Evolutionary conservation across 2,329 filamentous ascomycete genomes (phyloP).

Genomic region (Penicillium hesseltinei): DNA sequence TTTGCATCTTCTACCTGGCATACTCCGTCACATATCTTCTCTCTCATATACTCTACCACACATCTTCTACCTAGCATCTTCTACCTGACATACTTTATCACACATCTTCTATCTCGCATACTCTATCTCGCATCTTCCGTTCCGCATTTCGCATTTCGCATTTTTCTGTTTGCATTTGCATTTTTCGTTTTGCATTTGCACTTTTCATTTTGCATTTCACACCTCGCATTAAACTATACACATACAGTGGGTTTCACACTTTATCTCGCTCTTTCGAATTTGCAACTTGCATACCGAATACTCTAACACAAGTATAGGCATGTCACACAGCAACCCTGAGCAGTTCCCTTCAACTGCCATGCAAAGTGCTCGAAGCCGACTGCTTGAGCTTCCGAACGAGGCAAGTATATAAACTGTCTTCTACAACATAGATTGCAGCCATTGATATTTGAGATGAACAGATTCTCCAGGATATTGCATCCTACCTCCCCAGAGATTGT

Average conservation of each 20-base stretch:
- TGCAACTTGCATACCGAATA: neutral
- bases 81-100: no score
- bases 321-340: neutral
- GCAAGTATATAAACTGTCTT: slow-evolving; percentile 2
- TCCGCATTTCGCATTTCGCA: neutral
- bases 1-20: no score
- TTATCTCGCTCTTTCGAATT: neutral
- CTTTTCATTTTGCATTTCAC: neutral
- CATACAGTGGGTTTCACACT: neutral
- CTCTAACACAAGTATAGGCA: neutral
- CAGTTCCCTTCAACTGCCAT: neutral
- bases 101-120: no score
- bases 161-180: neutral
- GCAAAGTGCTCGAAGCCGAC: neutral
- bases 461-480: slow-evolving; percentile 36
- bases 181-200: neutral
- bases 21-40: no score
- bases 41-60: no score
- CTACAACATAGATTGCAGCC: neutral
- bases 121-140: neutral
- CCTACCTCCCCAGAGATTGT: slow-evolving; percentile 26
- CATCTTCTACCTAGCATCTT: no score
- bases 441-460: slow-evolving; percentile 10
- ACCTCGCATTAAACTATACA: neutral
- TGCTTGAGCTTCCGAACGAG: slow-evolving; percentile 21